Base-by-base conservation (phyloP, 352 stramenopile genomes). In the Phytophthora brassicae region DNA sequence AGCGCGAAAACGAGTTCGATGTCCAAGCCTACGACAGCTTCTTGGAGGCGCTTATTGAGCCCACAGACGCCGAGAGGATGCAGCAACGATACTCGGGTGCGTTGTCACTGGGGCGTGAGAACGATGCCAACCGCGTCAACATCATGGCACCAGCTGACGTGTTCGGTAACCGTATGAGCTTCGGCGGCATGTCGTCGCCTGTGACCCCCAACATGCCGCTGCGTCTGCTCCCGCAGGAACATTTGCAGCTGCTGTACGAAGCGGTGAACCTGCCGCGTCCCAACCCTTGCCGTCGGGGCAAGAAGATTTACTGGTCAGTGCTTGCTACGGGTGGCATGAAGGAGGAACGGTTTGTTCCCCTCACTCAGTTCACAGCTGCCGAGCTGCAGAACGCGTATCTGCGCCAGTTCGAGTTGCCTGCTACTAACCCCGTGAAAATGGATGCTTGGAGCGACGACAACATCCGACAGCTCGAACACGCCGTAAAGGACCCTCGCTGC, bases 261-360 rank as follows among this genome's bases (percentile, higher is more conserved):
- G 82, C 82, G 19, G 79, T 91, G 19, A 89, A 91, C 63, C 58
- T 87, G 68, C 72, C 79, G 51, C 77, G 81, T 17, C 75, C 78
- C n/a, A 91, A 91, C 55, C 70, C 82, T 42, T 91, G 82, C 47
- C 82, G 82, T 52, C 75, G 76, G 5, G 77, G 79, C 33, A 86
- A 88, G 65, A 89, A 91, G 56, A 82, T 91, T 39, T 84, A 88
- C 56, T 91, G 82, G 82, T 77, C 66, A 14, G 79, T 88, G 53
- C 72, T 91, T 7, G 77, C 82, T 29, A 88, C 79, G 44, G 79
- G 80, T 19, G 79, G 78, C 31, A 88, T 89, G 71, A 87, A 87
- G 44, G 78, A 88, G 22, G 67, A 76, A 17, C 77, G 78, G 11
- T 91, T 91, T 42, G 61, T 58, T 12, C 68, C 72, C 46, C 54